These are phyloP conservation scores for Hypoxylon sp. DNA, from an alignment of 2,329 filamentous ascomycete species.

Conservation along the genomic window DNA sequence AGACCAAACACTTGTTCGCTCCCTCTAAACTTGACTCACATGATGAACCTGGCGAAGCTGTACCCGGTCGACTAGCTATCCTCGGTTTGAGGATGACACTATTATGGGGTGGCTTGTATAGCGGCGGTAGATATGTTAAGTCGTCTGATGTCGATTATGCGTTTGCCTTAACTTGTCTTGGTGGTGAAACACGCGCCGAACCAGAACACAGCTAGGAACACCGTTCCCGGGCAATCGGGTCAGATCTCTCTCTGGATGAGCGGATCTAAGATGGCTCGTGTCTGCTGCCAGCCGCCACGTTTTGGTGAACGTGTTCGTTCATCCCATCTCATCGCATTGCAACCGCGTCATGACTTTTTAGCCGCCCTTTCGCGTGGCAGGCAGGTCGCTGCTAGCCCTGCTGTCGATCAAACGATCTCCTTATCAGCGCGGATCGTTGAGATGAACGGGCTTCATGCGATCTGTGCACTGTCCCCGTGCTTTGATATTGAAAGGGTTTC, in stretches of 20 bases:
- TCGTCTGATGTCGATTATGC: background rate
- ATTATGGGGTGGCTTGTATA: background rate
- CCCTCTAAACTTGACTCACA: no score
- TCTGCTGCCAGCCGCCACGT: constrained; percentile 33
- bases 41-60: no score
- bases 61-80: no score
- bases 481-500: background rate
- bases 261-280: constrained; percentile 15
- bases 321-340: constrained; percentile 10
- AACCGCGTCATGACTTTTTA: background rate
- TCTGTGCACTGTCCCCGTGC: constrained; percentile 9
- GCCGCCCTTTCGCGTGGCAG: background rate
- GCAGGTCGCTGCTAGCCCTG: constrained; percentile 12
- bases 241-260: constrained; percentile 4
- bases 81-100: no score
- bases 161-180: no score
- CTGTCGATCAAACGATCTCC: constrained; percentile 31
- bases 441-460: constrained; percentile 13
- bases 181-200: constrained; percentile 12
- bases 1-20: constrained; percentile 1
- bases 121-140: background rate
- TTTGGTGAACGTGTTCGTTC: constrained; percentile 11
- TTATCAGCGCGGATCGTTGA: constrained; percentile 11
- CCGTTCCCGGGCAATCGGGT: no score
- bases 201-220: no score